phyloP scores from a whole-genome alignment of 805 yeast genomes.

The Tetrapisispora nanseiensis region DNA sequence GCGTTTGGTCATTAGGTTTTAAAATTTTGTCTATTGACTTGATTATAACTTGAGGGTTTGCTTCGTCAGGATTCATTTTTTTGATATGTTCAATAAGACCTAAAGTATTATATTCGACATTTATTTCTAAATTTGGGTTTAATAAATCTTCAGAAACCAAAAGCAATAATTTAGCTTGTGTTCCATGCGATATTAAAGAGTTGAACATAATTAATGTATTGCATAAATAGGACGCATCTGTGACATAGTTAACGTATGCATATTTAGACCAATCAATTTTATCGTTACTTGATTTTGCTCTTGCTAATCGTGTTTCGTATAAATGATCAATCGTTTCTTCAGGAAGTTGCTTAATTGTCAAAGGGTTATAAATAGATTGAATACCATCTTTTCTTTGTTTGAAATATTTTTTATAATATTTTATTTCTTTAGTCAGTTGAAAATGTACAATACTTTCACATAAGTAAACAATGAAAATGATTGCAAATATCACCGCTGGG shows the following conservation, averaged over 20 bases:
- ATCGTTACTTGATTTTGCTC: conserved; percentile 7
- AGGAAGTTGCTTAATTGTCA: conserved; percentile 25
- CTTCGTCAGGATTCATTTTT: conserved; percentile 9
- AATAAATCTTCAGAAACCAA: conserved; percentile 30
- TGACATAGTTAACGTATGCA: conserved; percentile 57
- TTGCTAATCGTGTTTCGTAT: conserved; percentile 9
- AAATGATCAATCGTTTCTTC: conserved; percentile 18
- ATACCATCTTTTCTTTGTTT: conserved; percentile 20
- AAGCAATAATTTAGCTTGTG: conserved; percentile 40
- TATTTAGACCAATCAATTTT: conserved; percentile 34
- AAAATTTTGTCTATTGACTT: conserved; percentile 17
- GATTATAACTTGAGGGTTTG: conserved; percentile 18
- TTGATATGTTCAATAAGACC: not conserved
- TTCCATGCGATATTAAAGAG: conserved; percentile 29
- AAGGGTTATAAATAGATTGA: conserved; percentile 19
- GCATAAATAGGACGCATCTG: conserved; percentile 41
- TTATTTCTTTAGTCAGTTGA: conserved; percentile 24
- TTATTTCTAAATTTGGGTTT: conserved; percentile 1
- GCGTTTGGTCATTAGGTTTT: conserved; percentile 21
- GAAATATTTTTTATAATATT: conserved; percentile 21
- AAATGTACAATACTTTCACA: conserved; percentile 19
- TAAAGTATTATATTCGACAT: not conserved
- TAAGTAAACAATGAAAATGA: conserved; percentile 7
- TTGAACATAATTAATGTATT: conserved; percentile 42
- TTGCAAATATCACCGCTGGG: conserved; percentile 4